These are phyloP conservation scores for Leishmania major DNA, from an alignment of 208 protist genomes.

Conservation along the genomic window DNA sequence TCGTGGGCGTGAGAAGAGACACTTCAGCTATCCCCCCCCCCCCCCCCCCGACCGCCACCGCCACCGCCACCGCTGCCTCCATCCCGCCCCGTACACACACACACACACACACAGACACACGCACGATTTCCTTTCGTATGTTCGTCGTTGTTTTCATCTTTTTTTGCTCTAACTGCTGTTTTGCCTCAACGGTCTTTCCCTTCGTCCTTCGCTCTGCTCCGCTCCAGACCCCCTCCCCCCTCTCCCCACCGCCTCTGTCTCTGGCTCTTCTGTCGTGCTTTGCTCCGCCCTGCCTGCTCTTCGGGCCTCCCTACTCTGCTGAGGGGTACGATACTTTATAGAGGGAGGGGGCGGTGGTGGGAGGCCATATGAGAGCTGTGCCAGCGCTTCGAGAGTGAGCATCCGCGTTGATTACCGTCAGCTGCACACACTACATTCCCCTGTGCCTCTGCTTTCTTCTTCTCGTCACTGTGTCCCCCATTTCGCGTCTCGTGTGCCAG, in stretches of 20 bases:
- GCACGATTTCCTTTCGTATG: neutral
- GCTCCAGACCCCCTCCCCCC: neutral
- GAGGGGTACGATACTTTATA: neutral
- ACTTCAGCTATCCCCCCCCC: neutral
- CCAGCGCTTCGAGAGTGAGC: neutral
- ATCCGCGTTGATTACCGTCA: neutral
- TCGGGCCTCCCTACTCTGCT: neutral
- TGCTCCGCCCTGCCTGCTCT: neutral
- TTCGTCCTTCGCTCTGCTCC: neutral
- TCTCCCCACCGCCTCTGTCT: neutral
- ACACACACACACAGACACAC: no score
- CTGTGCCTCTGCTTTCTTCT: slow-evolving; percentile 7
- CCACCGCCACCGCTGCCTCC: no score
- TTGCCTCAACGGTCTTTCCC: neutral
- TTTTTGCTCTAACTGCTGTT: neutral
- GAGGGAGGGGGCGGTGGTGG: neutral
- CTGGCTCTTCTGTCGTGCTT: neutral
- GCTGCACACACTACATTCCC: neutral
- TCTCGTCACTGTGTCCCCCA: neutral
- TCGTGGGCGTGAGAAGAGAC: neutral
- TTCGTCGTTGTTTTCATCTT: no score
- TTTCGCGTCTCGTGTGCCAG: neutral
- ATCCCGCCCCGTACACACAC: neutral
- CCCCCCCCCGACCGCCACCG: no score
- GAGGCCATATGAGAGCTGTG: neutral